Conservation (phyloP, 176 grass and related monocot species). For the Echinochloa phyllopogon region DNA sequence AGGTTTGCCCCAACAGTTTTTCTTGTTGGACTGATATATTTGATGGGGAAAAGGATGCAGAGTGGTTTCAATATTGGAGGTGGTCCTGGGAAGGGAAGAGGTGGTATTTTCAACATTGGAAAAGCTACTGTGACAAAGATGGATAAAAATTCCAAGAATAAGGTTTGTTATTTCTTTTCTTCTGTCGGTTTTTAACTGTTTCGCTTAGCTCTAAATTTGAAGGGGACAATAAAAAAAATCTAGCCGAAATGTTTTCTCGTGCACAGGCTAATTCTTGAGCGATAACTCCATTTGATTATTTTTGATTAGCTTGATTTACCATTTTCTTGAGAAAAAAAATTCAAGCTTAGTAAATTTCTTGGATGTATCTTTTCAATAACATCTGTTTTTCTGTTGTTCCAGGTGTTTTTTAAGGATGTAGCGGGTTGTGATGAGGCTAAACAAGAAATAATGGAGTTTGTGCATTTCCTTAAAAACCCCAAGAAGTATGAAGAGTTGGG, state of each 20-base stretch:
- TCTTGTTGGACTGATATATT: constrained; percentile 85
- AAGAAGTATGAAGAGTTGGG: constrained; percentile 78
- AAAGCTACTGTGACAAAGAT: constrained; percentile 91
- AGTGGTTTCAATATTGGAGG: constrained; percentile 92
- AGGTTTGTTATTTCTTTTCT: constrained; percentile 50
- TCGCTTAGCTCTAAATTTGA: not conserved
- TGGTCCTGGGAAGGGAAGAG: constrained; percentile 74
- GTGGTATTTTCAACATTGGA: constrained; percentile 97
- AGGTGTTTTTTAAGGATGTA: constrained; percentile 96
- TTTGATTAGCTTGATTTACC: not conserved
- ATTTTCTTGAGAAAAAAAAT: not conserved
- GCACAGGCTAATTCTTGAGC: not conserved
- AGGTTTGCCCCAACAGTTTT: constrained; percentile 85
- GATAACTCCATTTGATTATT: not conserved
- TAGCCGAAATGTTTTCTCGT: not conserved
- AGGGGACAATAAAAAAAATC: not conserved
- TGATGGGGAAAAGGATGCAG: constrained; percentile 91
- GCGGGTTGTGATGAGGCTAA: constrained; percentile 86
- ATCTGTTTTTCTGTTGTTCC: constrained; percentile 32
- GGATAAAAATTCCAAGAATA: constrained; percentile 99
- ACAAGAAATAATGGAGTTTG: constrained; percentile 93
- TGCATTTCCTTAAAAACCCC: constrained; percentile 77
- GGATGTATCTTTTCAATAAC: not conserved
- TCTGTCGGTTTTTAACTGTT: not conserved
- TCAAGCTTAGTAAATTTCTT: not conserved